Percentiles rank a stretch among this genome's conserved stretches.
Evolutionary conservation across 2,329 filamentous ascomycete genomes (phyloP).

Genomic region (Aquanectria penicillioides): DNA sequence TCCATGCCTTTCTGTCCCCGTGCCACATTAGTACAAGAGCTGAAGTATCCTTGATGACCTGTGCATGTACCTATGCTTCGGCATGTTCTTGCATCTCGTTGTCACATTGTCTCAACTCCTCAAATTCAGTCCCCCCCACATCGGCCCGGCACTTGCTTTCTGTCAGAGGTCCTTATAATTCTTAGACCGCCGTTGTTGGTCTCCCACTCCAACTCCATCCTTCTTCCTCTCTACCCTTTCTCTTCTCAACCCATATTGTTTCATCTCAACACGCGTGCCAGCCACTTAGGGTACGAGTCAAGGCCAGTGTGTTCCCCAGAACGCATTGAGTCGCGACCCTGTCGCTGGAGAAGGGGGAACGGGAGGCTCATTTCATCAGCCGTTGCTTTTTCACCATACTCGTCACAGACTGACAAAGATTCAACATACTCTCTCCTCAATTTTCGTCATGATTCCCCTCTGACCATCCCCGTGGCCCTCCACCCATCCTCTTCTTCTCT

Average conservation of each 20-base stretch:
- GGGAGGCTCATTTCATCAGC: not conserved
- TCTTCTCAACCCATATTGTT: too few relatives aligned
- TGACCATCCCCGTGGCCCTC: conserved; percentile 27
- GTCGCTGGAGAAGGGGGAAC: conserved; percentile 4
- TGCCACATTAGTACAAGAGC: not conserved
- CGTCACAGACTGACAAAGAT: not conserved
- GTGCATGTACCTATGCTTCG: not conserved
- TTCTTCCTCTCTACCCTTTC: conserved; percentile 1
- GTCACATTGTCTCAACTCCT: conserved; percentile 1
- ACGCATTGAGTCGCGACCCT: not conserved
- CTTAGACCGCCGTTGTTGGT: not conserved
- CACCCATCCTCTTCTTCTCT: conserved; percentile 1
- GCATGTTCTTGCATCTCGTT: conserved; percentile 3
- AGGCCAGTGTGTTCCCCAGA: not conserved
- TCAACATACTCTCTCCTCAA: conserved; percentile 1
- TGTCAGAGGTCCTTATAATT: conserved; percentile 5
- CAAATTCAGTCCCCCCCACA: conserved; percentile 14
- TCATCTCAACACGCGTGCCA: conserved; percentile 1
- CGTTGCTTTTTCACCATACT: not conserved
- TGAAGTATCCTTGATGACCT: not conserved
- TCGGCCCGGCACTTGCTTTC: conserved; percentile 1
- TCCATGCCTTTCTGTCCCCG: not conserved
- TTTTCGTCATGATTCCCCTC: conserved; percentile 25
- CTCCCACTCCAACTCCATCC: not conserved
- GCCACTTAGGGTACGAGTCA: not conserved